A percentile compares a stretch with the other conserved stretches of the same genome.
Conservation (phyloP, 176 grass and related monocot genomes). For the Oryza brachyantha region DNA sequence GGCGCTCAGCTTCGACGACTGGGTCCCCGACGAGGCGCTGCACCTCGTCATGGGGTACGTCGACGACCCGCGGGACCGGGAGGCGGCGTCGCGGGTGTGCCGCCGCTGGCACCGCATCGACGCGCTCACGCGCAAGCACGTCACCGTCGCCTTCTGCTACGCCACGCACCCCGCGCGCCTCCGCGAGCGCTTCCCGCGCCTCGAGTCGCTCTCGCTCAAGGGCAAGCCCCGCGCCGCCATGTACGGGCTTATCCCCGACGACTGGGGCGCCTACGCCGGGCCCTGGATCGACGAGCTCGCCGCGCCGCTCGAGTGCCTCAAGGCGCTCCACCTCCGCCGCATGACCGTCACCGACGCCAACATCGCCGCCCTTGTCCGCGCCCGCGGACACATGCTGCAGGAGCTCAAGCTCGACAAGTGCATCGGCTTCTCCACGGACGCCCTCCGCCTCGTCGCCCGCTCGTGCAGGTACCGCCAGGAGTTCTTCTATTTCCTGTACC, state of each 20-base stretch:
- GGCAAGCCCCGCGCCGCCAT: constrained; percentile 67
- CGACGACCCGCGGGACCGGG: constrained; percentile 58
- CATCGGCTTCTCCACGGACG: constrained; percentile 77
- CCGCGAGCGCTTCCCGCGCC: constrained; percentile 44
- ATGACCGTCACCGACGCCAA: constrained; percentile 72
- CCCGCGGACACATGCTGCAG: constrained; percentile 62
- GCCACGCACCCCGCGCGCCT: constrained; percentile 47
- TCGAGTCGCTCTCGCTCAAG: constrained; percentile 76
- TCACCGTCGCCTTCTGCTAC: constrained; percentile 76
- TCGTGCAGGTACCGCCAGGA: constrained; percentile 61
- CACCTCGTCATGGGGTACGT: constrained; percentile 63
- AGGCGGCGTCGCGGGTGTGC: constrained; percentile 61
- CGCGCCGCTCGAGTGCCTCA: constrained; percentile 68
- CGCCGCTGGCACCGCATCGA: constrained; percentile 70
- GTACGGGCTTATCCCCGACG: constrained; percentile 75
- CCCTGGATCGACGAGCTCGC: constrained; percentile 68
- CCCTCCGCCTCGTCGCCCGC: constrained; percentile 58
- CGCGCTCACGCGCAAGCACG: constrained; percentile 68
- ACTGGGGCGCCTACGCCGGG: constrained; percentile 61
- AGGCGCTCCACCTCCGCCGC: constrained; percentile 70
- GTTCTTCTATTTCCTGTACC: not conserved
- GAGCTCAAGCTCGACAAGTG: constrained; percentile 87
- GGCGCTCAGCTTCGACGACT: constrained; percentile 34
- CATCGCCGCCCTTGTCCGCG: constrained; percentile 43
- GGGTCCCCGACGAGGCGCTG: constrained; percentile 51